Percentiles rank a stretch among this genome's conserved stretches.
phyloP scores from a whole-genome alignment of 2,329 filamentous ascomycete species.

The Didymellaceae sp. region DNA sequence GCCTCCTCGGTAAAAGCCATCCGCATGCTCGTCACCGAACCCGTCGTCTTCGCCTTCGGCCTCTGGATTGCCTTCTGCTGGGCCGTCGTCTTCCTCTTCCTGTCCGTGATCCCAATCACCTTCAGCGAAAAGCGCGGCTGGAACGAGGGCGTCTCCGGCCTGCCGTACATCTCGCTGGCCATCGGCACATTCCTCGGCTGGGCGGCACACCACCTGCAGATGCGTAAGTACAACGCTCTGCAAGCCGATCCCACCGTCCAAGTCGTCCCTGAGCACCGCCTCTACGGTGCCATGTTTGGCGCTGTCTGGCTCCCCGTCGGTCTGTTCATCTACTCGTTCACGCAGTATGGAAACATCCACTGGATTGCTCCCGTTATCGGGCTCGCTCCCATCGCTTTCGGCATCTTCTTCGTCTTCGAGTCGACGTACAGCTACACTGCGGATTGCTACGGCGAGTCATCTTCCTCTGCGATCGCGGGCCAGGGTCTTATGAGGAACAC shows the following conservation, averaged over 20 bases:
- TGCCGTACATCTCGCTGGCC: constrained; percentile 60
- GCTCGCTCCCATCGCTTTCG: constrained; percentile 58
- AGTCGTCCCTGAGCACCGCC: constrained; percentile 46
- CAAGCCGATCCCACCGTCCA: constrained; percentile 44
- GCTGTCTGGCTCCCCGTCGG: constrained; percentile 41
- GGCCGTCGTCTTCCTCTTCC: constrained; percentile 62
- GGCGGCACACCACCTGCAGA: constrained; percentile 58
- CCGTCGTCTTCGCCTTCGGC: constrained; percentile 59
- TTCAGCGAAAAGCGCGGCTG: constrained; percentile 61
- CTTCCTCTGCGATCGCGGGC: constrained; percentile 55
- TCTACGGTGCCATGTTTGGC: constrained; percentile 42
- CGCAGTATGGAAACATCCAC: constrained; percentile 56
- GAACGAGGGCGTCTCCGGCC: constrained; percentile 57
- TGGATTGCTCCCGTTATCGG: constrained; percentile 60
- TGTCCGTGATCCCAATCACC: constrained; percentile 46
- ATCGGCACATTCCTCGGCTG: constrained; percentile 59
- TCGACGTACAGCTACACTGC: constrained; percentile 58
- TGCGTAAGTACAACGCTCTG: constrained; percentile 57
- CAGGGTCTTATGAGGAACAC: constrained; percentile 62
- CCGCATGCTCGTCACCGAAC: constrained; percentile 58
- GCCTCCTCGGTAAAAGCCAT: constrained; percentile 61
- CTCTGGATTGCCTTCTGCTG: constrained; percentile 62
- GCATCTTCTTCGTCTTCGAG: constrained; percentile 61
- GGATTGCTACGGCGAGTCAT: constrained; percentile 60
- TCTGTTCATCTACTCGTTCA: constrained; percentile 59